Conservation (phyloP, 2,329 filamentous ascomycete species). For the Aureobasidium musti region DNA sequence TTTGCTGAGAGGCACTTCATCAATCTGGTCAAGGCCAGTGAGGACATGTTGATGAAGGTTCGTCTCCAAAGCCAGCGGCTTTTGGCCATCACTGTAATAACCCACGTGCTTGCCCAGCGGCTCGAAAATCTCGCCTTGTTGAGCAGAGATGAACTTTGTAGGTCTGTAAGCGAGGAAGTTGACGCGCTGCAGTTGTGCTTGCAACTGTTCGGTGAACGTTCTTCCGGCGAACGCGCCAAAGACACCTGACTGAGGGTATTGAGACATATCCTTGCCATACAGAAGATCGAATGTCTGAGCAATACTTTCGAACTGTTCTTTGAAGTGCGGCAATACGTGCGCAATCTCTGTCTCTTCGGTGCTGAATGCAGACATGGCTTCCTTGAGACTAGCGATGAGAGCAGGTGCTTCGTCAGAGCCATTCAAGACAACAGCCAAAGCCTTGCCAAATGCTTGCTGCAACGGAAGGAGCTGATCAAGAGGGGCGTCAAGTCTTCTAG, state of each 20-base stretch:
- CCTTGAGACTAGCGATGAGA: slow-evolving; percentile 40
- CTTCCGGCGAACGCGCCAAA: not conserved
- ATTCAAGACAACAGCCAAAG: slow-evolving; percentile 16
- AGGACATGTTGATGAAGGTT: slow-evolving; percentile 21
- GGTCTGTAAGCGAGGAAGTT: slow-evolving; percentile 23
- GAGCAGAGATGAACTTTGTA: slow-evolving; percentile 8
- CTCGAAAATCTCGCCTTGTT: slow-evolving; percentile 3
- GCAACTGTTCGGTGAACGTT: slow-evolving; percentile 3
- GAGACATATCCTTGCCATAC: slow-evolving; percentile 7
- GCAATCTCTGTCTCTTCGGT: slow-evolving; percentile 33
- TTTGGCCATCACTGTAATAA: slow-evolving; percentile 16
- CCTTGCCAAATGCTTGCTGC: slow-evolving; percentile 30
- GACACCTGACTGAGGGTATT: not conserved
- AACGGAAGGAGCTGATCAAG: slow-evolving; percentile 36
- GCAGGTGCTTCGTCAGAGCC: slow-evolving; percentile 26
- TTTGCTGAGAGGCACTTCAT: slow-evolving; percentile 24
- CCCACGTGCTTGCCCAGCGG: slow-evolving; percentile 22
- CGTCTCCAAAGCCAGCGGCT: slow-evolving; percentile 7
- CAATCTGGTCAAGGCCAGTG: slow-evolving; percentile 14
- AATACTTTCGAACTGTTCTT: slow-evolving; percentile 48
- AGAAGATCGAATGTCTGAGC: slow-evolving; percentile 48
- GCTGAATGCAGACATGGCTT: slow-evolving; percentile 38
- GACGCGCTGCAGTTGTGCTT: slow-evolving; percentile 5
- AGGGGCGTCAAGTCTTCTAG: slow-evolving; percentile 34
- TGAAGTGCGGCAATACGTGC: slow-evolving; percentile 46